Evolutionary conservation across 805 yeast genomes (phyloP).

Genomic region (Hanseniaspora lachancei): DNA sequence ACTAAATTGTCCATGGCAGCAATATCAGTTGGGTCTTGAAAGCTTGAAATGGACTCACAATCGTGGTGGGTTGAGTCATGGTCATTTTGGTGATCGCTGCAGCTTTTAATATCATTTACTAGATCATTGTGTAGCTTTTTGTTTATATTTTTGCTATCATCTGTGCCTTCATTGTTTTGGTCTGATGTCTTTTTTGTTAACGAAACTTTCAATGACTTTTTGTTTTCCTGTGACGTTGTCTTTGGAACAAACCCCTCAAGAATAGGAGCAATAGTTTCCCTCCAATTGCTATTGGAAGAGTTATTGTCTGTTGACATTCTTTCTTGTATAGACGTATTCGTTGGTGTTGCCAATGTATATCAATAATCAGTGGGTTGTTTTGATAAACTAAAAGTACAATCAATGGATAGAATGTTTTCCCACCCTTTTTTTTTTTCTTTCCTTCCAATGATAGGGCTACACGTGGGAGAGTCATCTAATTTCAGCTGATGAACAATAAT

Average conservation of each 20-base stretch:
- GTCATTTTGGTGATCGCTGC: not conserved
- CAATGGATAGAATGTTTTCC: too few species aligned
- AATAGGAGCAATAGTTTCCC: conserved; percentile 65
- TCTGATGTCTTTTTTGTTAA: conserved; percentile 19
- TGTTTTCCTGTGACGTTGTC: conserved; percentile 41
- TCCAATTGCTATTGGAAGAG: conserved; percentile 11
- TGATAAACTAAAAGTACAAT: too few species aligned
- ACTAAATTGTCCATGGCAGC: conserved; percentile 13
- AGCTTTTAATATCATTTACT: not conserved
- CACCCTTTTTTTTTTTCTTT: too few species aligned
- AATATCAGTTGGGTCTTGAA: conserved; percentile 13
- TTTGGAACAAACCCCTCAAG: conserved; percentile 62
- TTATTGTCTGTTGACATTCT: not conserved
- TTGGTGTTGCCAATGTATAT: too few species aligned
- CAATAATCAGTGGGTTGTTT: too few species aligned
- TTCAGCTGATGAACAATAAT: too few species aligned
- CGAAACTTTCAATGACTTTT: conserved; percentile 26
- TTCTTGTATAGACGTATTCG: not conserved
- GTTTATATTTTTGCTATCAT: not conserved
- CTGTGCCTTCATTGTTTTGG: not conserved
- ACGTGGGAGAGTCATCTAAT: too few species aligned
- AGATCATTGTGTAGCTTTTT: not conserved
- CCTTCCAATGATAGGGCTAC: too few species aligned
- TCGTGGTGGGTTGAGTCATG: not conserved
- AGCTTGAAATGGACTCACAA: conserved; percentile 13